Evolutionary conservation across 345 rosid species (phyloP).

Genomic region (Psidium guajava): DNA sequence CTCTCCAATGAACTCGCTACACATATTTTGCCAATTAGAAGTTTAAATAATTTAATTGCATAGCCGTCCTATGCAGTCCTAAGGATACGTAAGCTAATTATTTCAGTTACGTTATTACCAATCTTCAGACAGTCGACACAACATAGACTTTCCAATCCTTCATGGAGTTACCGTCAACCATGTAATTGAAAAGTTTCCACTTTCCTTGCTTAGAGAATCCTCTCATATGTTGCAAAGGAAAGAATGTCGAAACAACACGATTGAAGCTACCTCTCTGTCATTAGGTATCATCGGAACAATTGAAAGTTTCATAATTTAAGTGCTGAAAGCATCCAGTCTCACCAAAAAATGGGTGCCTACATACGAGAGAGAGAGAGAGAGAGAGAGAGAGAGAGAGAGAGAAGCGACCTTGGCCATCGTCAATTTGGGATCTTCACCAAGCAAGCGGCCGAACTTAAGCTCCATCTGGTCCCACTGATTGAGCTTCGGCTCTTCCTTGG

Average conservation of each 20-base stretch:
- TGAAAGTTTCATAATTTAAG: background rate
- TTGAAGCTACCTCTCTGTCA: background rate
- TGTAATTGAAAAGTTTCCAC: background rate
- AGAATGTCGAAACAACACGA: background rate
- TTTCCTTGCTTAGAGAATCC: background rate
- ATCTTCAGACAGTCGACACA: background rate
- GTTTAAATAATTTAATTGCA: background rate
- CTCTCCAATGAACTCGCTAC: background rate
- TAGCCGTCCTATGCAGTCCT: background rate
- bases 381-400: background rate
- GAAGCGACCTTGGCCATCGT: conserved; percentile 73
- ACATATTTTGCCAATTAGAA: background rate
- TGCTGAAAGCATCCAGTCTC: background rate
- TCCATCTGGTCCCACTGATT: conserved; percentile 84
- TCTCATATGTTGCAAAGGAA: background rate
- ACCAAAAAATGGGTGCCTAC: background rate
- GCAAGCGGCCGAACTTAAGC: conserved; percentile 73
- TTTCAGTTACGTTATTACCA: background rate
- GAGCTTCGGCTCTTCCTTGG: conserved; percentile 49
- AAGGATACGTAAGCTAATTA: background rate
- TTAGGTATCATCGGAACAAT: background rate
- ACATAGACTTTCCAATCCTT: background rate
- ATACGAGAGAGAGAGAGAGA: background rate
- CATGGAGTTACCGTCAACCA: background rate
- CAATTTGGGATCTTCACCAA: conserved; percentile 91